Conservation (phyloP, 2,329 filamentous ascomycete genomes). For the Aspergillus oerlinghausenensis region DNA sequence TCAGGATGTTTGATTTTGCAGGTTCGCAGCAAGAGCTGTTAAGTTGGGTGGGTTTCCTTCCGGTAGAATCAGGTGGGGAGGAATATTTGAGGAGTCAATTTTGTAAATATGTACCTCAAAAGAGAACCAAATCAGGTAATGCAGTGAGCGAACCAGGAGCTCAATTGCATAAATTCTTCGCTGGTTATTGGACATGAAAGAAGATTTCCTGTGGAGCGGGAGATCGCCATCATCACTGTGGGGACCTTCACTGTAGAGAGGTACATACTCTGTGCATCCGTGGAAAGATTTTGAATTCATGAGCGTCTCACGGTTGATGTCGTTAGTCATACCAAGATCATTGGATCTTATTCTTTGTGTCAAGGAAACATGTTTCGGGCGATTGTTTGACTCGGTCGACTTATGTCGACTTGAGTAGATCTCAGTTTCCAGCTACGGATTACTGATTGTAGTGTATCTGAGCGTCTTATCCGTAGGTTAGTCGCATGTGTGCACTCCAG, state of each 20-base stretch:
- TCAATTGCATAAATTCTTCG: neutral
- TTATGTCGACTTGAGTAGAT: neutral
- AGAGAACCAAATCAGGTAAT: neutral
- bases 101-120: neutral
- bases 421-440: neutral
- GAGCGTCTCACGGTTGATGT: too few relatives aligned
- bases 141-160: neutral
- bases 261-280: neutral
- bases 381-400: neutral
- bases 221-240: neutral
- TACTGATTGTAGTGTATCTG: neutral
- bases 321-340: too few relatives aligned
- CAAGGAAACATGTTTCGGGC: slow-evolving; percentile 4
- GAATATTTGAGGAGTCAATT: neutral
- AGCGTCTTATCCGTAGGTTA: neutral
- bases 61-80: neutral
- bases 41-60: neutral
- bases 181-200: neutral
- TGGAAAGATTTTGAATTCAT: neutral
- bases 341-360: neutral
- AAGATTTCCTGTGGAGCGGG: neutral
- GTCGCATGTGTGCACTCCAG: neutral
- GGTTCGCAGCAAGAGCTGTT: neutral
- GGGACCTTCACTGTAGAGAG: neutral
- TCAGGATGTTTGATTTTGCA: neutral